These are phyloP conservation scores for Phytophthora brassicae DNA, from an alignment of 352 stramenopile genomes.

Conservation along the genomic window DNA sequence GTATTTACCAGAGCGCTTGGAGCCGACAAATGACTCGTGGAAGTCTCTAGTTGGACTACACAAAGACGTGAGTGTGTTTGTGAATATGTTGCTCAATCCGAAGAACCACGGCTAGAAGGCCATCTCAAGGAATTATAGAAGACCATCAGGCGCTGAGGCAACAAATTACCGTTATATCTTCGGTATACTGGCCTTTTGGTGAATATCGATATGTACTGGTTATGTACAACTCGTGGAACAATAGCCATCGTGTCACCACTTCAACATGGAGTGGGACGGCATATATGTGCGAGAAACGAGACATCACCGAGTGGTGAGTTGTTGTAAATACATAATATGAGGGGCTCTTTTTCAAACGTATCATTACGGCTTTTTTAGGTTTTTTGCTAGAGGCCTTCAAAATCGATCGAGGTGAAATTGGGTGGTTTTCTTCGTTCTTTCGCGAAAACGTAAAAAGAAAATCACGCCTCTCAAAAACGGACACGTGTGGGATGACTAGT, in stretches of 20 bases:
- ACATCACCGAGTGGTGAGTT: slow-evolving; percentile 8
- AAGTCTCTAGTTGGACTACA: slow-evolving; percentile 8
- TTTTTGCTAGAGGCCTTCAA: too few relatives aligned
- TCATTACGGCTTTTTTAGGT: too few relatives aligned
- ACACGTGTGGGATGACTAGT: too few relatives aligned
- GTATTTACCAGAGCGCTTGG: slow-evolving; percentile 16
- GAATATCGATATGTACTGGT: not conserved
- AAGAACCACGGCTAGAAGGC: slow-evolving; percentile 3
- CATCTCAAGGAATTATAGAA: slow-evolving; percentile 6
- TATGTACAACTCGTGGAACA: slow-evolving; percentile 1
- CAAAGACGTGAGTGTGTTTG: slow-evolving; percentile 15
- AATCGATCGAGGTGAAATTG: too few relatives aligned
- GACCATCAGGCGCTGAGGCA: not conserved
- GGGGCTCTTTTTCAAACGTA: too few relatives aligned
- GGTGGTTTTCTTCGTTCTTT: too few relatives aligned
- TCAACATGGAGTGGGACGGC: not conserved
- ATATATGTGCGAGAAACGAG: not conserved
- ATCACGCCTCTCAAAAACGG: too few relatives aligned
- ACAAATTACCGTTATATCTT: too few relatives aligned
- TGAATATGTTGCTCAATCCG: slow-evolving; percentile 10
- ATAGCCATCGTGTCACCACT: not conserved
- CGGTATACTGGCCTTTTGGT: too few relatives aligned
- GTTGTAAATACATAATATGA: not conserved
- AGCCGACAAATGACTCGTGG: slow-evolving; percentile 21
- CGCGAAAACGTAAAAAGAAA: too few relatives aligned